These are phyloP conservation scores for Pseudocercospora macadamiae DNA, from an alignment of 2,329 filamentous ascomycete species.

Conservation along the genomic window DNA sequence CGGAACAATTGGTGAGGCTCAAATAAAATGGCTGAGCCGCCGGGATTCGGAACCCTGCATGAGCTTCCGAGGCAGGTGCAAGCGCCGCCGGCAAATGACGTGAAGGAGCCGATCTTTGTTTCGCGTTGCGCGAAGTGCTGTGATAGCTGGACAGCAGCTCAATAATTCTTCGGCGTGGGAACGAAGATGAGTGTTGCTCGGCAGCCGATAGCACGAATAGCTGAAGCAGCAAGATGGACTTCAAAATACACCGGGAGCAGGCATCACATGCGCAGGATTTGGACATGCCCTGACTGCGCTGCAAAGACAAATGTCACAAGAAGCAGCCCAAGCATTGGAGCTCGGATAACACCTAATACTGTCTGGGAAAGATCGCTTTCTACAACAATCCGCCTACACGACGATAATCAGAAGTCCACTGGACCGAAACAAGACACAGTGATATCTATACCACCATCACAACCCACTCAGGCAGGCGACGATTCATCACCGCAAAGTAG, in stretches of 20 bases:
- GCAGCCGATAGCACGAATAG: constrained; percentile 6
- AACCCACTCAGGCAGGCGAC: neutral
- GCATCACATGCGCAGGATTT: constrained; percentile 10
- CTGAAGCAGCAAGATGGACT: constrained; percentile 7
- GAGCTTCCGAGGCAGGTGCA: neutral
- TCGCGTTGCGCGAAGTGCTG: neutral
- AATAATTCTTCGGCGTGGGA: neutral
- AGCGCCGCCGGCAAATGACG: constrained; percentile 1
- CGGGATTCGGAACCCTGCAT: neutral
- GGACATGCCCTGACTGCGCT: constrained; percentile 24
- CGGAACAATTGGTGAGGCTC: constrained; percentile 10
- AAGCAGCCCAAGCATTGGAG: neutral
- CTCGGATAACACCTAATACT: neutral
- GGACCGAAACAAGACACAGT: neutral
- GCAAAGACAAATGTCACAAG: neutral
- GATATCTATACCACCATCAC: neutral
- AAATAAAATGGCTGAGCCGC: constrained; percentile 10
- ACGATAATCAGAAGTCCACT: neutral
- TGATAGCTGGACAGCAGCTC: neutral
- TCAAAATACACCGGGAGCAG: too few relatives aligned
- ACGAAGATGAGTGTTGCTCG: constrained; percentile 16
- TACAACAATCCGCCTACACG: neutral
- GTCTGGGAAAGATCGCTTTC: constrained; percentile 18
- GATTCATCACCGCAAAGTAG: neutral
- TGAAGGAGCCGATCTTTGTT: neutral